Evolutionary conservation across 352 stramenopile species (phyloP), one percentile per base, ranked within the genome.

Genomic region (Pythium insidiosum): DNA sequence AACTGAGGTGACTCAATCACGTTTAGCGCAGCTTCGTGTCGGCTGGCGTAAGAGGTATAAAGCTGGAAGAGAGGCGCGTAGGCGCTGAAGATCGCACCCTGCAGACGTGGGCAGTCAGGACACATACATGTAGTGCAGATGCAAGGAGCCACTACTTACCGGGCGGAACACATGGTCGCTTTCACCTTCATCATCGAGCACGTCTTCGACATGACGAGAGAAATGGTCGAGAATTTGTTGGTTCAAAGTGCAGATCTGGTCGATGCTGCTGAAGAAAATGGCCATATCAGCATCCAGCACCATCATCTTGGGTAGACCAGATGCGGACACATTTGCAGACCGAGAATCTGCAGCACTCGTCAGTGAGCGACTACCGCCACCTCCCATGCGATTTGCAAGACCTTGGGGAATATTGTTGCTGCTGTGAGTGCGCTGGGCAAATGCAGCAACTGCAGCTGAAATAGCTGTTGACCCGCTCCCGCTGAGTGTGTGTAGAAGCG

Each of bases 251-350:
- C 77, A 91, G 39, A 94, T 88, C 43, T 94, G 78, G 35, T 91
- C 79, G 15, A 94, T 81, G 38, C 78, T 91, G 60, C 63, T 89
- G 46, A 94, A 94, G 43, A 94, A 94, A 40, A 94, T 87, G 7
- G 79, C 79, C 58, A 94, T 73, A 38, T 88, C 76, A 6, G 81
- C 81, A 37, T 94, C 75, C 56, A 94, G 69, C 11, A 90, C 54
- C n/a, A 88, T 42, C 15, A 72, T 61, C 53, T 83, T 85, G 3
- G 26, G 15, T n/a, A n/a, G 37, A 43, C 6, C 28, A 9, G 28
- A 33, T 15, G 15, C 9, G 6, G 34, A 6, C 7, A 6, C 11
- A 11, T 39, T 6, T 39, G 11, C 34, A 39, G 11, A n/a, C 16
- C 16, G 11, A 20, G 34, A 33, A 33, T 33, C 28, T 33, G 28